Evolutionary conservation across 2,329 filamentous ascomycete genomes (phyloP).

Genomic region (Sclerotiophoma versabilis): DNA sequence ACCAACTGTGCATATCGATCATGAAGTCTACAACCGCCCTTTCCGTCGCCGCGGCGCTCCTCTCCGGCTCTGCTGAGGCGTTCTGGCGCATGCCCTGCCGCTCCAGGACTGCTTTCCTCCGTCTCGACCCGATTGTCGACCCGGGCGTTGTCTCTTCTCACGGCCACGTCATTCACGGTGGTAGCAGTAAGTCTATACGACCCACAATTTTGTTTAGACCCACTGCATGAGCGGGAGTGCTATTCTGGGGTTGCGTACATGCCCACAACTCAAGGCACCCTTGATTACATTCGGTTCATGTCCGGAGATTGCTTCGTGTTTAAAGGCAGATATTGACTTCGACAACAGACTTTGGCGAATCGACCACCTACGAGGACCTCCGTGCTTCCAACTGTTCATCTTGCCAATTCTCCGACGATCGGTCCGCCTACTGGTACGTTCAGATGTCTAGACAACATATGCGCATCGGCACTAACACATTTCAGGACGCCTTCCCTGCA

Average conservation of each 20-base stretch:
- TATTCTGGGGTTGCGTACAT: slow-evolving; percentile 5
- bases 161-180: slow-evolving; percentile 45
- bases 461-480: not conserved
- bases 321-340: slow-evolving; percentile 29
- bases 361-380: slow-evolving; percentile 68
- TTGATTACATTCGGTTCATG: not conserved
- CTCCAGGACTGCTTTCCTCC: slow-evolving; percentile 66
- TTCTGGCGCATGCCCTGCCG: slow-evolving; percentile 75
- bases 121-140: slow-evolving; percentile 57
- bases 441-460: not conserved
- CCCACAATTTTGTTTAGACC: slow-evolving; percentile 9
- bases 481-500: slow-evolving; percentile 68
- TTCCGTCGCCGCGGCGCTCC: slow-evolving; percentile 38
- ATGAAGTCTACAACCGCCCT: slow-evolving; percentile 44
- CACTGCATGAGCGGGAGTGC: slow-evolving; percentile 11
- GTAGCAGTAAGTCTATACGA: slow-evolving; percentile 57
- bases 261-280: not conserved
- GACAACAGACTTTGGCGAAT: slow-evolving; percentile 62
- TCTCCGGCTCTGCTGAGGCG: slow-evolving; percentile 61
- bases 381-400: slow-evolving; percentile 72
- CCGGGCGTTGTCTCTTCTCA: slow-evolving; percentile 38
- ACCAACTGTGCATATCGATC: slow-evolving; percentile 18
- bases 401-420: slow-evolving; percentile 58
- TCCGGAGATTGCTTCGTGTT: slow-evolving; percentile 16
- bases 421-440: slow-evolving; percentile 52